phyloP scores from a whole-genome alignment of 805 yeast species.

The Kodamaea jinghongensis region DNA sequence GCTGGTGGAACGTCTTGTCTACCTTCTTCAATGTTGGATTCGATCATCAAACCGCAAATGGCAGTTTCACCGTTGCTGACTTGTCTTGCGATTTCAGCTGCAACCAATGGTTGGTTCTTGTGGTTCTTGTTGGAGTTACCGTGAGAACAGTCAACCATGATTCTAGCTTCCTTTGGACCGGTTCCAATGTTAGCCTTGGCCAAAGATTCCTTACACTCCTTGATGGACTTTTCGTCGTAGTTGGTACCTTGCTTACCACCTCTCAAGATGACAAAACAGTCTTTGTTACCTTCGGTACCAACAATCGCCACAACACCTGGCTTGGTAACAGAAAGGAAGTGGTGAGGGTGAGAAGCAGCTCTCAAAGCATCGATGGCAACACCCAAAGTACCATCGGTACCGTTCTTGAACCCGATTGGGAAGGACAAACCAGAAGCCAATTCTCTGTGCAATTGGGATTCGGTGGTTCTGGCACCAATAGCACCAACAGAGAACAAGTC shows the following conservation, averaged over 20 bases:
- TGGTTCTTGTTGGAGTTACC: slow-evolving; percentile 92
- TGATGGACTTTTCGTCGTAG: slow-evolving; percentile 73
- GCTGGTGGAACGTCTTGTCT: slow-evolving; percentile 83
- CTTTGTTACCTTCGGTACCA: slow-evolving; percentile 90
- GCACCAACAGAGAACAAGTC: slow-evolving; percentile 96
- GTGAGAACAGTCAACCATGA: slow-evolving; percentile 97
- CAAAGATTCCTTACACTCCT: slow-evolving; percentile 61
- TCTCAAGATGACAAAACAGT: slow-evolving; percentile 86
- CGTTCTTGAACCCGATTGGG: slow-evolving; percentile 98
- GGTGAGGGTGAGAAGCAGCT: slow-evolving; percentile 91
- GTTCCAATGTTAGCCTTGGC: slow-evolving; percentile 47
- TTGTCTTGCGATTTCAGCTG: slow-evolving; percentile 74
- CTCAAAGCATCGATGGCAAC: slow-evolving; percentile 94
- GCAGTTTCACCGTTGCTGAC: slow-evolving; percentile 66
- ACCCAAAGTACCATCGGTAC: slow-evolving; percentile 93
- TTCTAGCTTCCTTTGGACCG: slow-evolving; percentile 46
- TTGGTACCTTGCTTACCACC: slow-evolving; percentile 96
- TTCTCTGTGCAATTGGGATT: slow-evolving; percentile 96
- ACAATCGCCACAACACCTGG: slow-evolving; percentile 96
- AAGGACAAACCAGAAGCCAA: slow-evolving; percentile 94
- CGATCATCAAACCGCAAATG: slow-evolving; percentile 95
- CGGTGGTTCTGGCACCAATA: slow-evolving; percentile 98
- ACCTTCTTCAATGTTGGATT: slow-evolving; percentile 87
- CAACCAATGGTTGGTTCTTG: slow-evolving; percentile 90
- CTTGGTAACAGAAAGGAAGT: slow-evolving; percentile 91